Base-by-base conservation (phyloP, 352 stramenopile genomes). In the Pythium folliculosum region DNA sequence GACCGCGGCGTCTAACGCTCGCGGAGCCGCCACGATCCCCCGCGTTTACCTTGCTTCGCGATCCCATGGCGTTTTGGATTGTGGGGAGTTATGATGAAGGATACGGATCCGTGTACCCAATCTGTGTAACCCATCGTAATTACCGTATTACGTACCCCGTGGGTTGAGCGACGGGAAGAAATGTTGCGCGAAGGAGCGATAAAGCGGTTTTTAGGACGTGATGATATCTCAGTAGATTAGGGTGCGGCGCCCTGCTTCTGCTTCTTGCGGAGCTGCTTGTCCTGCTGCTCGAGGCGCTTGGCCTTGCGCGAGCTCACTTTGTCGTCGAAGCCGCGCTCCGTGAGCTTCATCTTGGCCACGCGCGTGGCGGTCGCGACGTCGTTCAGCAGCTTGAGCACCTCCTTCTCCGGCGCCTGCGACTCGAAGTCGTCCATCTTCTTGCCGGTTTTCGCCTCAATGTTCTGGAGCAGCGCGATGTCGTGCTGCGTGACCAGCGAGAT, bases 401-500 rank as follows among this genome's bases (percentile, higher is more conserved):
- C 85, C 44, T 98, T 90, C 75, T 99, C 96, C 13, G 78, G 73
- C 2, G 80, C 81, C 37, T 87, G 66, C 0, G 67, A 22, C 44
- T 92, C 76, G 69, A 94, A 98, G 73, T 98, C 93, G 66, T 94
- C 84, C 76, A 99, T 89, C 61, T 92, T 81, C 65, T 96, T 89
- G 58, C 90, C 90, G 40, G 88, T 96, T 22, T 97, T 89, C 37
- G 63, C 73, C 74, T 99, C 97, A 40, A 98, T 95, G 62, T 97
- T 96, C 76, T 99, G 94, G 45, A 99, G 79, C 59, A 99, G 80
- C 67, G 87, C 79, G 49, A 98, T 92, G 66, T 98, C 94, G 60
- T 96, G 80, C 86, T 99, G 94, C 5, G 94, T 98, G 1, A 99
- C 92, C 14, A 99, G 78, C 65, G 92, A 97, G 37, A 99, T 94